Evolutionary conservation across 1,139 yeast species (phyloP).

Genomic region (Taphrina communis): DNA sequence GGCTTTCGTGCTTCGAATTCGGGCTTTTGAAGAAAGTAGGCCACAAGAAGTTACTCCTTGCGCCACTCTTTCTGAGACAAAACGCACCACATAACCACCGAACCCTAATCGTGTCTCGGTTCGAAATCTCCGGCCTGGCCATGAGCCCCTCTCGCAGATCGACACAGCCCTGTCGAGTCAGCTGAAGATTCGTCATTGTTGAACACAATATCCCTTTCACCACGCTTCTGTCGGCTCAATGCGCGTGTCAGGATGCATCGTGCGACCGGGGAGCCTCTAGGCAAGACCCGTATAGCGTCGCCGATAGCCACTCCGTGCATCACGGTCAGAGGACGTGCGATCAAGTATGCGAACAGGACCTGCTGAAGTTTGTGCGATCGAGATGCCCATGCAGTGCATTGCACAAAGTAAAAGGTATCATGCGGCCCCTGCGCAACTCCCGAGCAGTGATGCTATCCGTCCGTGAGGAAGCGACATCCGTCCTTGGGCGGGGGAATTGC

Average conservation of each 20-base stretch:
- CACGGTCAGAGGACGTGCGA: too few relatives aligned
- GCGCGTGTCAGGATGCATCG: not conserved
- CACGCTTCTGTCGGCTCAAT: not conserved
- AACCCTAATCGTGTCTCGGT: slow-evolving; percentile 19
- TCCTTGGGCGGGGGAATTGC: slow-evolving; percentile 4
- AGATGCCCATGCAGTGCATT: slow-evolving; percentile 1
- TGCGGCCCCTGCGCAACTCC: too few relatives aligned
- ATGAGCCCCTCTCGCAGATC: slow-evolving; percentile 1
- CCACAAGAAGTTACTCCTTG: not conserved
- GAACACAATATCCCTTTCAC: too few relatives aligned
- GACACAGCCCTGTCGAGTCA: not conserved
- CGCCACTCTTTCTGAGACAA: slow-evolving; percentile 15
- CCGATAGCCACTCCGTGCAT: too few relatives aligned
- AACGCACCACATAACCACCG: too few relatives aligned
- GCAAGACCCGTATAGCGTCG: too few relatives aligned
- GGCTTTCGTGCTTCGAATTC: not conserved
- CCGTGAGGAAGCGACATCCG: slow-evolving; percentile 4
- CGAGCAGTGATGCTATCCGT: slow-evolving; percentile 1
- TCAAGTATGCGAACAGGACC: too few relatives aligned
- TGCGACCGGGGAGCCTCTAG: too few relatives aligned
- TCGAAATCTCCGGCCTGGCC: slow-evolving; percentile 7
- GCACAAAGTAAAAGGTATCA: not conserved
- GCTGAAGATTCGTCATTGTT: not conserved
- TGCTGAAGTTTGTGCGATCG: too few relatives aligned
- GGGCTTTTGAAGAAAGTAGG: not conserved